Evolutionary conservation across 2,329 filamentous ascomycete species (phyloP), one percentile per base, ranked within the genome.

Genomic region (Teratosphaeria nubilosa): DNA sequence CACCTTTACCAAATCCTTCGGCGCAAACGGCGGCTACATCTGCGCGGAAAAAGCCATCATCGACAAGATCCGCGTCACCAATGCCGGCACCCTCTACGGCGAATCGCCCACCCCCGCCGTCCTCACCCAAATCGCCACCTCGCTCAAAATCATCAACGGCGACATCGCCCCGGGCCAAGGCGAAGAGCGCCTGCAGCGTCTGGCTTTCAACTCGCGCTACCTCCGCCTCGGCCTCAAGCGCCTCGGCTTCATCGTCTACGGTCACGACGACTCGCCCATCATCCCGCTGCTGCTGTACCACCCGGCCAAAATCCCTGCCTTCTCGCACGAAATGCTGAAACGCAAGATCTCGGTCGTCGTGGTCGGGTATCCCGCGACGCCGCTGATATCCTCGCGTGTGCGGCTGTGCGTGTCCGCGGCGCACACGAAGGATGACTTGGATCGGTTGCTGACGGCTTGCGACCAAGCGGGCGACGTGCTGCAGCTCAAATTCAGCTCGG

Each of bases 191-290:
- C 82, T 99, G 51, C 91, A 96, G 76, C 87, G 94, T 66, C 88
- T 99, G 65, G 91, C 92, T 54, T 99, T 97, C 82, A 99, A 99
- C 81, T 96, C 91, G 24, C 86, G 94, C 53, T 99, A 99, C 73
- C 88, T 99, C n/a, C 90, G 94, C 60, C 85, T 99, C 30, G 94
- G 94, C 65, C 83, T 99, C 69, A 99, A 99, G 81, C 89, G 94
- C 66, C 86, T 99, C 56, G 94, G 94, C 54, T 92, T 91, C 77
- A 99, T 99, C 70, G 87, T 96, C 57, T 96, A 95, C 71, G 94
- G 94, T 61, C 91, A 97, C 73, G 94, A 99, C 70, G 94, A 99
- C 76, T 96, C 91, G 5, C 94, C 94, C 58, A 97, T 99, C 67
- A 91, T 99, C 66, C 94, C 94, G 56, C 75, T 99, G 65, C 83